Conservation (phyloP, 1,139 yeast genomes). For the Taphrina flavorubra region DNA sequence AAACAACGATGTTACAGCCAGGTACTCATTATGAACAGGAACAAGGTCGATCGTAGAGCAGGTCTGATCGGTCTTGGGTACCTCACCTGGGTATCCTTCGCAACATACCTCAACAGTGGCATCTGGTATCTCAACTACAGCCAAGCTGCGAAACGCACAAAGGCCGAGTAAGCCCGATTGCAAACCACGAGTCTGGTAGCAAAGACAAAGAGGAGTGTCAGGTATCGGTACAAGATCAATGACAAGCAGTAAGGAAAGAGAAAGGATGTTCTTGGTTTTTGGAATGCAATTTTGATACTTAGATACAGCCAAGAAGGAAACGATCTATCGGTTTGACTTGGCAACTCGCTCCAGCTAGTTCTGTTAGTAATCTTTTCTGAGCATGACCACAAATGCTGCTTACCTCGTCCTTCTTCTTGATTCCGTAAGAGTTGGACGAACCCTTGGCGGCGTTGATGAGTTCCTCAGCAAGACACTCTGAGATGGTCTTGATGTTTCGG, state of each 20-base stretch:
- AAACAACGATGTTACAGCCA: no score
- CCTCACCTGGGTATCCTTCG: constrained; percentile 42
- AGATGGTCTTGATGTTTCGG: constrained; percentile 99
- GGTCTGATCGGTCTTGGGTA: constrained; percentile 39
- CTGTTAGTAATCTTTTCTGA: constrained; percentile 73
- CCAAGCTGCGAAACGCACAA: constrained; percentile 9
- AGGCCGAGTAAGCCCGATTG: constrained; percentile 5
- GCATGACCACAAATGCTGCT: constrained; percentile 99
- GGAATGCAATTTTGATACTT: constrained; percentile 11
- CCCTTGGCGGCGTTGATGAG: constrained; percentile 99
- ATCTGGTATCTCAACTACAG: constrained; percentile 34
- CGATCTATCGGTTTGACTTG: constrained; percentile 30
- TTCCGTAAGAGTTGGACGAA: constrained; percentile 99
- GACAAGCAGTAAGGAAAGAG: neutral
- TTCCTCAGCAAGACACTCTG: constrained; percentile 99
- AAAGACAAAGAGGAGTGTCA: neutral
- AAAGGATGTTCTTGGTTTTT: neutral
- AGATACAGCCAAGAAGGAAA: constrained; percentile 4
- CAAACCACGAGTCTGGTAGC: no score
- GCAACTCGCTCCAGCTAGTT: constrained; percentile 27
- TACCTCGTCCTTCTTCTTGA: constrained; percentile 99
- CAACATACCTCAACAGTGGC: constrained; percentile 42
- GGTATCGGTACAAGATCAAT: neutral
- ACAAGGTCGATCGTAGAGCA: constrained; percentile 35
- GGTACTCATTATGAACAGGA: constrained; percentile 12